Conservation (phyloP, 2,329 filamentous ascomycete genomes). For the Xylaria sp. region DNA sequence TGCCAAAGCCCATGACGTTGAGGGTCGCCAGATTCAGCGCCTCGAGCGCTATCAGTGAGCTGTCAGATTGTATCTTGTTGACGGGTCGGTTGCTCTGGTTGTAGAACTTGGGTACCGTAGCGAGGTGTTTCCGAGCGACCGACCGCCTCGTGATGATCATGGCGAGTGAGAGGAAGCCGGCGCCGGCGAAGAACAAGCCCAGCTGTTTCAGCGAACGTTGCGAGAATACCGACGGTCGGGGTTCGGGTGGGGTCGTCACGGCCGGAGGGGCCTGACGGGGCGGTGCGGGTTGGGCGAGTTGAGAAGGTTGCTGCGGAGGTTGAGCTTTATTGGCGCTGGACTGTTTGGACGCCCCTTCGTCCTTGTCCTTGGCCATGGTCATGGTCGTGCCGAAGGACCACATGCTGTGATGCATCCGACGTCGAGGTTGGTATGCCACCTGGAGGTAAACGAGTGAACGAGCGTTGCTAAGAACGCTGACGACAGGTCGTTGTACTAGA, state of each 20-base stretch:
- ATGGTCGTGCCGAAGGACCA: slow-evolving; percentile 42
- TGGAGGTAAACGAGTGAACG: neutral
- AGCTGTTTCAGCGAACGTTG: slow-evolving; percentile 63
- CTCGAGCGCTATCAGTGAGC: slow-evolving; percentile 74
- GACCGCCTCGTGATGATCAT: slow-evolving; percentile 72
- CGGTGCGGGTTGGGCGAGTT: too few species aligned
- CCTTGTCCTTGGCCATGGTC: slow-evolving; percentile 38
- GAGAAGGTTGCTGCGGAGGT: slow-evolving; percentile 5
- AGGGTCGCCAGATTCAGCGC: slow-evolving; percentile 85
- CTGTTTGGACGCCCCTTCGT: slow-evolving; percentile 25
- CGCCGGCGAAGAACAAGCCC: slow-evolving; percentile 72
- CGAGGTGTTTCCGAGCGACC: slow-evolving; percentile 63
- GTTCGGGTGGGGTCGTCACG: slow-evolving; percentile 14
- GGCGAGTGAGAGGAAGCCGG: slow-evolving; percentile 74
- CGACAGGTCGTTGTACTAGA: neutral
- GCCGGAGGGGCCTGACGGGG: slow-evolving; percentile 6
- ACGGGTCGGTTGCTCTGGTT: slow-evolving; percentile 55
- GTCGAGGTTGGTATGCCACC: neutral
- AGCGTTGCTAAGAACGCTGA: neutral
- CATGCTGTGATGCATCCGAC: slow-evolving; percentile 24
- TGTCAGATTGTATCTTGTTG: slow-evolving; percentile 56
- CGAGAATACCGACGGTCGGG: slow-evolving; percentile 40
- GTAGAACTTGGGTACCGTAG: slow-evolving; percentile 72
- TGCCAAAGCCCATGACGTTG: slow-evolving; percentile 75
- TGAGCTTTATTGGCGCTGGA: slow-evolving; percentile 1